phyloP scores from a whole-genome alignment of 2,329 filamentous ascomycete species.

The Plectosphaerella plurivora region DNA sequence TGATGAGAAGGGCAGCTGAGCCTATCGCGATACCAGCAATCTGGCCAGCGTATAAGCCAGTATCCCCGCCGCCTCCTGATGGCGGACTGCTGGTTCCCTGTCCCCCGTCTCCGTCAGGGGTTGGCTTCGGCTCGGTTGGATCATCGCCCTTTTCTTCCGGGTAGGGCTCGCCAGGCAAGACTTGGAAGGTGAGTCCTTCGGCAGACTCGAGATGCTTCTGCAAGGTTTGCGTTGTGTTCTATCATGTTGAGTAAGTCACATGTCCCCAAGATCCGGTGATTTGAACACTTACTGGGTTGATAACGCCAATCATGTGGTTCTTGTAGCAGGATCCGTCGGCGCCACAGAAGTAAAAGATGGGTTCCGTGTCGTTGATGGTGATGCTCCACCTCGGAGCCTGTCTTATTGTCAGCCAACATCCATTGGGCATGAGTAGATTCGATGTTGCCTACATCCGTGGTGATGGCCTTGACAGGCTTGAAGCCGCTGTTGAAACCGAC shows the following conservation, averaged over 20 bases:
- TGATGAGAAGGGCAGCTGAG: slow-evolving; percentile 34
- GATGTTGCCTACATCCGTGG: slow-evolving; percentile 33
- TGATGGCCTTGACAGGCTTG: slow-evolving; percentile 38
- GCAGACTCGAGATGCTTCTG: slow-evolving; percentile 42
- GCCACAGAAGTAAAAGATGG: slow-evolving; percentile 67
- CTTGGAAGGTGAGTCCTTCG: slow-evolving; percentile 42
- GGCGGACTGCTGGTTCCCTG: not conserved
- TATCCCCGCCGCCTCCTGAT: not conserved
- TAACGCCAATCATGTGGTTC: slow-evolving; percentile 69
- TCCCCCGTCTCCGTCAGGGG: no score
- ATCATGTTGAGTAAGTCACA: slow-evolving; percentile 6
- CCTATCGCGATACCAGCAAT: slow-evolving; percentile 59
- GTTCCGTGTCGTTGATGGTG: slow-evolving; percentile 55
- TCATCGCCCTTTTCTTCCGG: slow-evolving; percentile 39
- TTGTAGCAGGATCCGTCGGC: slow-evolving; percentile 60
- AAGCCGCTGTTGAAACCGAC: slow-evolving; percentile 52
- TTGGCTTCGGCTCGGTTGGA: not conserved
- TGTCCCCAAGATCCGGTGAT: not conserved
- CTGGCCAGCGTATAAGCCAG: slow-evolving; percentile 32
- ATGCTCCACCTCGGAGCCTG: slow-evolving; percentile 37
- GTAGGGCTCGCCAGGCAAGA: slow-evolving; percentile 51
- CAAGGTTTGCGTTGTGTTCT: slow-evolving; percentile 44
- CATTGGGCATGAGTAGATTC: no score
- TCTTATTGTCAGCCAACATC: slow-evolving; percentile 25
- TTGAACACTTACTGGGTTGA: slow-evolving; percentile 54